Base-by-base conservation (phyloP, 164 flowering plant species). In the Sedum album region DNA sequence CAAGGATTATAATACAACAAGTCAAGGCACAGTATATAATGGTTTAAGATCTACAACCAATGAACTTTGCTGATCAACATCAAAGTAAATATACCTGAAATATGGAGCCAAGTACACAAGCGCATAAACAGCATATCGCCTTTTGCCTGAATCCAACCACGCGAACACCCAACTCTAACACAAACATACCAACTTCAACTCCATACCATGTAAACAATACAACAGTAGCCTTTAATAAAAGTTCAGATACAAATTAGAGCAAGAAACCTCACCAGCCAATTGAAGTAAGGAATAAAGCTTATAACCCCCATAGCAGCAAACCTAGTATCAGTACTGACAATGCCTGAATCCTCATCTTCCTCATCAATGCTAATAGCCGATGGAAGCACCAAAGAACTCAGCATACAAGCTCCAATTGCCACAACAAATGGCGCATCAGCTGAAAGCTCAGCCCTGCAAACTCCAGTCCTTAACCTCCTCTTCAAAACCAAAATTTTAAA, bases 141-240 rank as follows among this genome's bases (percentile, higher is more conserved):
- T 77, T 46, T 77, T 85, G 62, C 87, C 88, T 0, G 96, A 84
- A 73, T 93, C 98, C 67, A 89, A 71, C 96, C 91, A 88, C 11
- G 97, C 94, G 57, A 93, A 91, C 35, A 93, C 80, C 97, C 98
- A 93, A 77, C 97, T 87, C 98, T 93, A 72, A 33, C 20, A 74
- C 71, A 5, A 61, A 68, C n/a, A 65, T 14, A 38, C 17, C 25
- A 68, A n/a, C 17, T 49, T 68, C n/a, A 35, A 31, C 23, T 11
- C n/a, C 18, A 49, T n/a, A n/a, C n/a, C n/a, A n/a, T n/a, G n/a
- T n/a, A n/a, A n/a, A n/a, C n/a, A n/a, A n/a, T n/a, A n/a, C n/a
- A n/a, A n/a, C n/a, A n/a, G n/a, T n/a, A n/a, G n/a, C n/a, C n/a
- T n/a, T n/a, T n/a, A n/a, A n/a, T n/a, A n/a, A n/a, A n/a, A n/a